These are phyloP conservation scores for Hypoxylon rubiginosum DNA, from an alignment of 2,329 filamentous ascomycete genomes.

Conservation along the genomic window DNA sequence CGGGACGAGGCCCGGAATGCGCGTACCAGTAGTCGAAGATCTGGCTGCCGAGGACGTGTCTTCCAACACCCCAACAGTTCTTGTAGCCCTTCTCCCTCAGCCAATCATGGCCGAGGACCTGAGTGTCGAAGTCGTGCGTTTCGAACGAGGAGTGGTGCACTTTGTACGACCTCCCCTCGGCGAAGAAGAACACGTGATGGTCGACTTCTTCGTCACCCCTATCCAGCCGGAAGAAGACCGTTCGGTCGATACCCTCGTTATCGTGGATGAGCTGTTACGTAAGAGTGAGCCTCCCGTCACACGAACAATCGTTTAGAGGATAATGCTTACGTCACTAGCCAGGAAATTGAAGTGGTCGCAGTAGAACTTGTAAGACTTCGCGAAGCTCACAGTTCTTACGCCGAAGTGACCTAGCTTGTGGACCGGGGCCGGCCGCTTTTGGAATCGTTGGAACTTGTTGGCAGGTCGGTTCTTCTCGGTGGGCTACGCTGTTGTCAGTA, in stretches of 20 bases:
- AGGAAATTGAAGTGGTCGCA: slow-evolving; percentile 64
- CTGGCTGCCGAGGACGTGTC: slow-evolving; percentile 78
- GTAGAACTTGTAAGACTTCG: slow-evolving; percentile 64
- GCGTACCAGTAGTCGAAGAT: slow-evolving; percentile 80
- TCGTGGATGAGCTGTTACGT: slow-evolving; percentile 56
- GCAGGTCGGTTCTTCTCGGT: slow-evolving; percentile 62
- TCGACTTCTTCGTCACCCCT: slow-evolving; percentile 61
- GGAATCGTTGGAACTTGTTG: slow-evolving; percentile 66
- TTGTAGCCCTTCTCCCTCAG: slow-evolving; percentile 72
- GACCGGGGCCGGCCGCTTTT: slow-evolving; percentile 61
- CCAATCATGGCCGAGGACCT: slow-evolving; percentile 79
- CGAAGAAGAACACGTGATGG: slow-evolving; percentile 67
- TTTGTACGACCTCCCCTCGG: slow-evolving; percentile 62
- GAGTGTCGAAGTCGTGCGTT: slow-evolving; percentile 78
- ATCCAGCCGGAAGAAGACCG: slow-evolving; percentile 62
- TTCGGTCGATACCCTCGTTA: slow-evolving; percentile 55
- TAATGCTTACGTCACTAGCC: slow-evolving; percentile 60
- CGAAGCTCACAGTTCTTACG: slow-evolving; percentile 65
- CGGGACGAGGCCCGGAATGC: slow-evolving; percentile 57
- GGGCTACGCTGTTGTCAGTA: slow-evolving; percentile 51
- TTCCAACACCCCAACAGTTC: slow-evolving; percentile 77
- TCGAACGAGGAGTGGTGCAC: slow-evolving; percentile 79
- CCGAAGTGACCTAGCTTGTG: slow-evolving; percentile 70
- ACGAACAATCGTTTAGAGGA: background rate
- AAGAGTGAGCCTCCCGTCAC: slow-evolving; percentile 17